These are phyloP conservation scores for Sungouiozyma ichnusensis DNA, from an alignment of 805 yeast genomes.

Conservation along the genomic window DNA sequence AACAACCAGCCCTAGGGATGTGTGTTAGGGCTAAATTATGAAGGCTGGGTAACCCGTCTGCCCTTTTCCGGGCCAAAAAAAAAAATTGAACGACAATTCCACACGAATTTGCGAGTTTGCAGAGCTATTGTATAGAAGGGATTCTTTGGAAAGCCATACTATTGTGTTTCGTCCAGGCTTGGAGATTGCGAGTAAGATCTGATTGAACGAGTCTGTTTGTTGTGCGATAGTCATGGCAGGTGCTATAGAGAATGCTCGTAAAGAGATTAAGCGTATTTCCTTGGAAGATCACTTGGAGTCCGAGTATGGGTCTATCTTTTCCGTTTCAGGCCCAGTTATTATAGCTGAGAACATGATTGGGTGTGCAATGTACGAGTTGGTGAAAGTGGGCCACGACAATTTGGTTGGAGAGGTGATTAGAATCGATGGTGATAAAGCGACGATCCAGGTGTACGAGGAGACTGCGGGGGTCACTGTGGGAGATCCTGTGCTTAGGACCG, in stretches of 20 bases:
- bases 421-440: conserved; percentile 92
- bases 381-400: conserved; percentile 92
- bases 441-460: conserved; percentile 98
- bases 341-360: conserved; percentile 99
- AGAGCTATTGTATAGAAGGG: no score
- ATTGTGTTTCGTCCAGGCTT: no score
- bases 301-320: conserved; percentile 78
- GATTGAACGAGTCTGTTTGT: not conserved
- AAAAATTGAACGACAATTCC: no score
- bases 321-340: conserved; percentile 97
- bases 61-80: no score
- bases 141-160: no score
- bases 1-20: not conserved
- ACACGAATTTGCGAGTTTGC: no score
- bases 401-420: conserved; percentile 98
- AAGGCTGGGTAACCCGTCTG: no score
- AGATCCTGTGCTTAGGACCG: conserved; percentile 96
- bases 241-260: conserved; percentile 94
- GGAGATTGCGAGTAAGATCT: no score
- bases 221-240: conserved; percentile 56
- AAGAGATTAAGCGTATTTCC: conserved; percentile 77
- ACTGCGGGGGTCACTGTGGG: conserved; percentile 99
- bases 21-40: not conserved
- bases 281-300: conserved; percentile 66
- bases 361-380: conserved; percentile 99